Evolutionary conservation across 495 filamentous ascomycete genomes (phyloP).

Genomic region (Xylaria palmicola): DNA sequence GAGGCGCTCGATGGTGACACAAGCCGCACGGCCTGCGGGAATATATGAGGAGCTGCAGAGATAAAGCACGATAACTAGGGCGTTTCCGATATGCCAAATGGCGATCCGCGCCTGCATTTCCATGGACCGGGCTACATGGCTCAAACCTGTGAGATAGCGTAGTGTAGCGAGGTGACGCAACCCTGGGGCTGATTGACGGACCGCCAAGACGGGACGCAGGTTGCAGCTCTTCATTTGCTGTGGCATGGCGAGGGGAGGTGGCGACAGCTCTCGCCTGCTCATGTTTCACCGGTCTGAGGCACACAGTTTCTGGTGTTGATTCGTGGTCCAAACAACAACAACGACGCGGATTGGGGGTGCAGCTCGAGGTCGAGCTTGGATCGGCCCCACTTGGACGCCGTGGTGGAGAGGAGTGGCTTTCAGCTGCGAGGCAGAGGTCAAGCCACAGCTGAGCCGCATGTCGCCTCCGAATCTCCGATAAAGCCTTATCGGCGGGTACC

Average conservation of each 20-base stretch:
- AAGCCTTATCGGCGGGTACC: constrained; percentile 3
- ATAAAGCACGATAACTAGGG: constrained; percentile 28
- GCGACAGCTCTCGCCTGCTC: too few species aligned
- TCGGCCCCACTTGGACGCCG: background rate
- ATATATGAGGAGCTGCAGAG: constrained; percentile 13
- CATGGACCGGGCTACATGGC: constrained; percentile 5
- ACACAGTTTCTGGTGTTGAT: background rate
- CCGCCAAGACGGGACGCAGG: background rate
- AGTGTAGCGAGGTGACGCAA: background rate
- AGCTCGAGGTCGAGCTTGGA: background rate
- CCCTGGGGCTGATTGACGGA: background rate
- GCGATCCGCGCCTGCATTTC: constrained; percentile 33
- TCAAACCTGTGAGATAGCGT: background rate
- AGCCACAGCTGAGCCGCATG: constrained; percentile 3
- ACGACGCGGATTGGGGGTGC: background rate
- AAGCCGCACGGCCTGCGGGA: constrained; percentile 15
- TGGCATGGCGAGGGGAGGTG: background rate
- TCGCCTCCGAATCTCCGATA: background rate
- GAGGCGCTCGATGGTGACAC: constrained; percentile 27
- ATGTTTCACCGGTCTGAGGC: constrained; percentile 7
- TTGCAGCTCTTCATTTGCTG: constrained; percentile 32
- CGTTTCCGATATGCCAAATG: constrained; percentile 35
- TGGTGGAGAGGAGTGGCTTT: background rate
- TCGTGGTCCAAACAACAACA: constrained; percentile 7
- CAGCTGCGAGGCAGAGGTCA: background rate